These are phyloP conservation scores for Pseudonitzschia multiseries DNA, from an alignment of 108 stramenopile genomes.

Conservation along the genomic window DNA sequence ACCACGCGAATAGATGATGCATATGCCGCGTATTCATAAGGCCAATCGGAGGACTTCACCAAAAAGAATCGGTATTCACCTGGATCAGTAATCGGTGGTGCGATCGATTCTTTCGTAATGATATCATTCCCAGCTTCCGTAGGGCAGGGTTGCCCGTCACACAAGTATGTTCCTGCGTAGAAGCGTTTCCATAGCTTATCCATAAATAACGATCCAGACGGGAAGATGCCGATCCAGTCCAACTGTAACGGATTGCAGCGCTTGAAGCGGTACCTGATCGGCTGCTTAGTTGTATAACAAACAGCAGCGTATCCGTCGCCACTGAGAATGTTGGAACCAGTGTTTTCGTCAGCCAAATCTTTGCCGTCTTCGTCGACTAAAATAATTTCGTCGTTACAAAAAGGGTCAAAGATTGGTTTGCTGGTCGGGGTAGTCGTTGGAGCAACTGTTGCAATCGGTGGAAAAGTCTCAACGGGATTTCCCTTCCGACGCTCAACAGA, in stretches of 20 bases:
- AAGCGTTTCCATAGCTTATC: neutral
- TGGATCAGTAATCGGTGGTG: neutral
- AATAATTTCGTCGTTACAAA: conserved; percentile 4
- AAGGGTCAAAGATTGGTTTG: neutral
- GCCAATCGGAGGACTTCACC: neutral
- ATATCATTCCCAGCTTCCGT: neutral
- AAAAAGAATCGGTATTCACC: conserved; percentile 13
- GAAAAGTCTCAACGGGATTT: neutral
- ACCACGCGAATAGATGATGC: neutral
- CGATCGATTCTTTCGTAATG: neutral
- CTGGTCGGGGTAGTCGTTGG: neutral
- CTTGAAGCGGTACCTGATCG: neutral
- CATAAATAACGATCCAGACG: neutral
- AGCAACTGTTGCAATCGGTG: neutral
- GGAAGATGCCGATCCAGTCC: neutral
- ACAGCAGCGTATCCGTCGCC: neutral
- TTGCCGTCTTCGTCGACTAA: conserved; percentile 4
- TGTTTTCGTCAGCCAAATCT: neutral
- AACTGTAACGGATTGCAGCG: neutral
- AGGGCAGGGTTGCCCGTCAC: neutral
- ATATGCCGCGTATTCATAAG: neutral
- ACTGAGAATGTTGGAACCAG: neutral
- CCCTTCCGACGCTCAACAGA: neutral
- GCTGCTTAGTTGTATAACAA: neutral
- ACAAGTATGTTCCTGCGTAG: neutral